Percentiles rank a stretch among this genome's conserved stretches.
These are phyloP conservation scores for Pyricularia sp. DNA, from an alignment of 2,329 filamentous ascomycete species.

Conservation along the genomic window DNA sequence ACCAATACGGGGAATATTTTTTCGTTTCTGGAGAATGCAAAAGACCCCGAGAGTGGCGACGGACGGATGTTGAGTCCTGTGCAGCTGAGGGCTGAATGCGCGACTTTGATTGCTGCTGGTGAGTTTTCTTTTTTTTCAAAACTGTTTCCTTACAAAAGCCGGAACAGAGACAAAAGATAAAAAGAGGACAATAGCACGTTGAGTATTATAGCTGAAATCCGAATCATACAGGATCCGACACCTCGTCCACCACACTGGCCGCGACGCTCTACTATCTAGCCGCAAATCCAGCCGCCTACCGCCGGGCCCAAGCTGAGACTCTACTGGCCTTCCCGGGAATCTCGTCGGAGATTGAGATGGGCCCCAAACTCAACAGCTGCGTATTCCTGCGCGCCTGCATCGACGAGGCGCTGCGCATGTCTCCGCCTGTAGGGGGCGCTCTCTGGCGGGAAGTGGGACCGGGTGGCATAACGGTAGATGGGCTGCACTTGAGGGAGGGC, in stretches of 20 bases:
- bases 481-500: constrained; percentile 17
- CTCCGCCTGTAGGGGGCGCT: constrained; percentile 23
- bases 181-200: too few relatives aligned
- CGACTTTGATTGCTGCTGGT: not conserved
- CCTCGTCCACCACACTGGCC: constrained; percentile 15
- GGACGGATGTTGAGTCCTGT: not conserved
- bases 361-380: constrained; percentile 11
- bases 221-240: constrained; percentile 8
- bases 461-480: constrained; percentile 17
- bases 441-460: constrained; percentile 16
- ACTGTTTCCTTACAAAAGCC: too few relatives aligned
- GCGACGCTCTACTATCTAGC: constrained; percentile 18
- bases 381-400: constrained; percentile 27
- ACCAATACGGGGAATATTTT: not conserved
- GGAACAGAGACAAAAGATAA: too few relatives aligned
- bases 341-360: not conserved
- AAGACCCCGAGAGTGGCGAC: not conserved
- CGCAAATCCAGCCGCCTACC: constrained; percentile 9
- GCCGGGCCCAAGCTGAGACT: not conserved
- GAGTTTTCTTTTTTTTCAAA: too few relatives aligned
- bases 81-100: not conserved
- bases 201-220: too few relatives aligned
- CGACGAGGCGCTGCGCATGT: constrained; percentile 30
- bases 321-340: not conserved
- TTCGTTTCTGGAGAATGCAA: not conserved